phyloP scores from a whole-genome alignment of 768 basidiomycete species.

The Russula vinacea region DNA sequence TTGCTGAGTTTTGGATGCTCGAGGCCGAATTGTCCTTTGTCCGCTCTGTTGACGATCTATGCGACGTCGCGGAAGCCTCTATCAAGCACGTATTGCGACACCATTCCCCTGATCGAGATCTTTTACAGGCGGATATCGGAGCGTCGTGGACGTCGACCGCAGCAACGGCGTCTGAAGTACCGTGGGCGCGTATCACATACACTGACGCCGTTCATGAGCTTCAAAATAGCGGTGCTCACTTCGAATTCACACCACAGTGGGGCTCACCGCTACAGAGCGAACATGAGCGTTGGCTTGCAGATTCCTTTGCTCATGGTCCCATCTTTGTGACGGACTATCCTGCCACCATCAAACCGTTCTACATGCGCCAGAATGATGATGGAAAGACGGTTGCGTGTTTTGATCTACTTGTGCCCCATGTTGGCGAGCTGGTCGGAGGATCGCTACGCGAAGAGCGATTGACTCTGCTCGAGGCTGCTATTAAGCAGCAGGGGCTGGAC shows the following conservation, averaged over 20 bases:
- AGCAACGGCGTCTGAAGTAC: conserved; percentile 34
- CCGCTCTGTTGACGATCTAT: conserved; percentile 46
- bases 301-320: conserved; percentile 62
- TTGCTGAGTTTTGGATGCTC: conserved; percentile 99
- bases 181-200: conserved; percentile 78
- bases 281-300: conserved; percentile 90
- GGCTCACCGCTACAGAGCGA: conserved; percentile 78
- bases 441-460: conserved; percentile 80
- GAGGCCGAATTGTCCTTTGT: conserved; percentile 88
- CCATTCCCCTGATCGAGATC: conserved; percentile 36
- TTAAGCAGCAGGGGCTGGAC: conserved; percentile 49
- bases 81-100: conserved; percentile 43
- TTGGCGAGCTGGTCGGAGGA: conserved; percentile 91
- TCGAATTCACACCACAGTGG: conserved; percentile 60
- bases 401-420: conserved; percentile 82
- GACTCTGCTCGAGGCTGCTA: conserved; percentile 48
- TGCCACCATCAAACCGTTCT: conserved; percentile 81
- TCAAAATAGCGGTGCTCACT: conserved; percentile 41
- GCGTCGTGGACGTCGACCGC: conserved; percentile 40
- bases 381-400: conserved; percentile 83
- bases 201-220: conserved; percentile 68
- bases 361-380: conserved; percentile 75
- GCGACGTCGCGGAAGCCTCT: conserved; percentile 54
- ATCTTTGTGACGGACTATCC: conserved; percentile 95
- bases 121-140: conserved; percentile 45